These are phyloP conservation scores for Niveomyces coronatus DNA, from an alignment of 2,329 filamentous ascomycete species.

Conservation along the genomic window DNA sequence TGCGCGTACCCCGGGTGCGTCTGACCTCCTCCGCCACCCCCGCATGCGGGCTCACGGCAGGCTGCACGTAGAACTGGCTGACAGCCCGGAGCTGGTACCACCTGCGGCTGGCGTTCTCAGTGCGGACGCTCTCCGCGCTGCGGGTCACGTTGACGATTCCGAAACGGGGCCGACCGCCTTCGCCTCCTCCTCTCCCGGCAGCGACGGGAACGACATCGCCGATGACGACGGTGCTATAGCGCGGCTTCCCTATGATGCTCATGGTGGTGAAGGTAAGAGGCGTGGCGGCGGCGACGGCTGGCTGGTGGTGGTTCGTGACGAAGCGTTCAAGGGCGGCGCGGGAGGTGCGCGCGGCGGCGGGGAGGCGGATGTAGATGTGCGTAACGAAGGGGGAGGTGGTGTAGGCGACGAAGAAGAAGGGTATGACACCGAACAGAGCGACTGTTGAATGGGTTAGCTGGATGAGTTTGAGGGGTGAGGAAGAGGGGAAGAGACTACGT, in stretches of 20 bases:
- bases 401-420: slow-evolving; percentile 54
- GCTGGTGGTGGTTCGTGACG: slow-evolving; percentile 31
- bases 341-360: slow-evolving; percentile 52
- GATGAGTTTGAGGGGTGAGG: slow-evolving; percentile 5
- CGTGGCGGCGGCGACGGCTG: slow-evolving; percentile 33
- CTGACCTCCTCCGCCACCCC: slow-evolving; percentile 16
- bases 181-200: too few relatives aligned
- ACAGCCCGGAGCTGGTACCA: slow-evolving; percentile 33
- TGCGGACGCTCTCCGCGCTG: slow-evolving; percentile 19
- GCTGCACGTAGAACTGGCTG: slow-evolving; percentile 28
- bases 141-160: slow-evolving; percentile 33
- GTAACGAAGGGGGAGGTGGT: slow-evolving; percentile 61
- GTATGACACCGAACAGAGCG: slow-evolving; percentile 49
- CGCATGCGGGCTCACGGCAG: slow-evolving; percentile 9
- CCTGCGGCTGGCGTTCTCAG: slow-evolving; percentile 24
- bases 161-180: slow-evolving; percentile 21
- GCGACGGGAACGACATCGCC: slow-evolving; percentile 26
- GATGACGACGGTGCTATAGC: slow-evolving; percentile 33
- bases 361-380: slow-evolving; percentile 60
- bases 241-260: slow-evolving; percentile 44
- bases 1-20: slow-evolving; percentile 16
- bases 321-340: slow-evolving; percentile 45
- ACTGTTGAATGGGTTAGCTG: slow-evolving; percentile 28
- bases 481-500: slow-evolving; percentile 21
- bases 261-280: slow-evolving; percentile 45